Evolutionary conservation across 495 filamentous ascomycete species (phyloP), one percentile per base, ranked within the genome.

Genomic region (Aspergillus bertholletiae): DNA sequence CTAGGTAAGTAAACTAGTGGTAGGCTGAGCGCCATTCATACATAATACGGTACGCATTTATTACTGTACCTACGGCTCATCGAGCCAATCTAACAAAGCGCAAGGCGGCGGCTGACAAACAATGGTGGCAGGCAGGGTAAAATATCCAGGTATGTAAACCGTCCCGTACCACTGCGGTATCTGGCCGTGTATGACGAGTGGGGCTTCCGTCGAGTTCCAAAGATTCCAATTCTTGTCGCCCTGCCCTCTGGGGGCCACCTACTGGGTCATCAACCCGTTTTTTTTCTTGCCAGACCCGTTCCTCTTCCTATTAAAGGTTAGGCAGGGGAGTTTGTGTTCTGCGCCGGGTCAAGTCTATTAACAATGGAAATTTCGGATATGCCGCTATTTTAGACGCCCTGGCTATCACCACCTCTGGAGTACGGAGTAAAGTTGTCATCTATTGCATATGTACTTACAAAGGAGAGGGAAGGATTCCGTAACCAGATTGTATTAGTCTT

Each of bases 201-300:
- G 60, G 56, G 53, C 32, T 49, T 53, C 51, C 51, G 56, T 40
- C 46, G 11, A 59, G 39, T 59, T 55, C 56, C 58, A 60, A 53
- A 56, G 53, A 60, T 56, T 60, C 49, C 53, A 49, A 46, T 60
- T 39, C n/a, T 23, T 37, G 32, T 51, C 23, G 23, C 34, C 32
- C 20, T 39, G 27, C 21, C 48, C 27, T 22, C n/a, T 15, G 32
- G 32, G 55, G 28, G 30, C 48, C 28, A 26, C 21, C 46, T 30
- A 47, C 46, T 57, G 45, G 39, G 35, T 35, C 28, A 56, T 45
- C 18, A 58, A 32, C 46, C 49, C 30, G 28, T 53, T 18, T 47
- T 43, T 54, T 54, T 15, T 43, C 46, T 24, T 53, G n/a, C n/a
- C n/a, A n/a, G n/a, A n/a, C n/a, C n/a, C n/a, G n/a, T n/a, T n/a